These are phyloP conservation scores for Bolboschoenus planiculmis DNA, from an alignment of 176 grass and related monocot genomes.

Conservation along the genomic window DNA sequence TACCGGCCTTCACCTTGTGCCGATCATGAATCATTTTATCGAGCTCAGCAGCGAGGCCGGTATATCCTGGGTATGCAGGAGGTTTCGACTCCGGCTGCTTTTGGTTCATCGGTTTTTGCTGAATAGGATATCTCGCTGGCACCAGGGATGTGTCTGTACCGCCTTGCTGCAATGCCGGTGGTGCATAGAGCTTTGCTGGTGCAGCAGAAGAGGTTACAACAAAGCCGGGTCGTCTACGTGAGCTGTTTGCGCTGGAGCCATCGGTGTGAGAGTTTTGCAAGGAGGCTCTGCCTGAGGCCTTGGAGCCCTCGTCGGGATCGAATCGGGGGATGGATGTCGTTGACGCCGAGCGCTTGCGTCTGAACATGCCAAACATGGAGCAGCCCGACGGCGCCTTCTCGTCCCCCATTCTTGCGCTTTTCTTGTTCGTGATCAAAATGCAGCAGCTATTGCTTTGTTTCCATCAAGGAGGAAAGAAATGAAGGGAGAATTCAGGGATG, in stretches of 20 bases:
- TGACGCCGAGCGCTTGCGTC: slow-evolving; percentile 55
- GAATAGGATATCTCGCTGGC: slow-evolving; percentile 5
- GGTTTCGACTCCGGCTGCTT: slow-evolving; percentile 8
- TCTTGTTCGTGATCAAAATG: neutral
- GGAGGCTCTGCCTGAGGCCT: neutral
- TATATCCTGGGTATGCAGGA: slow-evolving; percentile 33
- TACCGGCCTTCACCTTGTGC: slow-evolving; percentile 44
- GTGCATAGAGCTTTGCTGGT: slow-evolving; percentile 3
- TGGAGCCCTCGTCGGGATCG: neutral
- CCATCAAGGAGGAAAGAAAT: neutral
- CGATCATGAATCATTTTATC: slow-evolving; percentile 81
- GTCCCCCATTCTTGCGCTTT: slow-evolving; percentile 14
- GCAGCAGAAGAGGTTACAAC: slow-evolving; percentile 26
- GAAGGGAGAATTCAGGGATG: neutral
- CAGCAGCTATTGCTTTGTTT: neutral
- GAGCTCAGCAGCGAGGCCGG: slow-evolving; percentile 61
- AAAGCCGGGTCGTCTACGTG: neutral
- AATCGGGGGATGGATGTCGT: slow-evolving; percentile 44
- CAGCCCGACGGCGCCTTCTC: slow-evolving; percentile 53
- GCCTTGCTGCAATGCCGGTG: slow-evolving; percentile 1
- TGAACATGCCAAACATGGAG: slow-evolving; percentile 70
- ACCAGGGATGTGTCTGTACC: slow-evolving; percentile 1
- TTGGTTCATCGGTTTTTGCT: neutral
- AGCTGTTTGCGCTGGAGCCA: neutral
- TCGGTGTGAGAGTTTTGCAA: neutral